Base-by-base conservation (phyloP, 163 green algal genomes). In the Coccomyxa subellipsoidea region DNA sequence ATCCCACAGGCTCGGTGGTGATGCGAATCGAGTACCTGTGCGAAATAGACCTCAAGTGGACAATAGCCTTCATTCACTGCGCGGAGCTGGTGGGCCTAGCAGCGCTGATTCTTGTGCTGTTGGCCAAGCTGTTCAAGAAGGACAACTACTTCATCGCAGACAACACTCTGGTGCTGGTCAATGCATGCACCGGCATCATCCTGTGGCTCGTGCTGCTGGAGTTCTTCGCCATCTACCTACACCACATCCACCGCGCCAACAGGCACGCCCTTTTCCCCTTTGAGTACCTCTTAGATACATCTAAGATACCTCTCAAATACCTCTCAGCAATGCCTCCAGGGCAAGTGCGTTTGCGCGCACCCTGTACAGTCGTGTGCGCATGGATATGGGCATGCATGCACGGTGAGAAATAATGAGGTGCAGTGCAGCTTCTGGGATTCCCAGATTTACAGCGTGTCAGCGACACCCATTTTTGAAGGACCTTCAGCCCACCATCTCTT, bases 121-220 rank as follows among this genome's bases (percentile, higher is more conserved):
- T 73, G 66, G n/a, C 66, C 21, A 73, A 73, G 66, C 66, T 73
- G 66, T 36, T 18, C 27, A 73, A 32, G 66, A 8, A 27, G 21
- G 66, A 73, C 66, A 73, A 73, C 66, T 73, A 73, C 66, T 73
- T 73, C 66, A 73, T 73, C 27, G 29, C 29, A 1, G 66, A 73
- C 66, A 73, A 73, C 66, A 73, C 66, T 18, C 66, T 73, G 18
- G 66, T 73, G 29, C 29, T 73, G 29, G n/a, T 73, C 18, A 73
- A 73, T 34, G 29, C n/a, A 8, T 73, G 66, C 66, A 36, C n/a
- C 0, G 66, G 66, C 66, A 34, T 73, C 29, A 32, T 73, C 29
- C 21, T 73, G 29, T 73, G 66, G 66, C 66, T 73, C 2, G 66
- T 34, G 8, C 66, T 73, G 21, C 27, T 73, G 66, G 66, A 73